Base-by-base conservation (phyloP, 1,284 basidiomycete species). In the Dichomitus squalens region DNA sequence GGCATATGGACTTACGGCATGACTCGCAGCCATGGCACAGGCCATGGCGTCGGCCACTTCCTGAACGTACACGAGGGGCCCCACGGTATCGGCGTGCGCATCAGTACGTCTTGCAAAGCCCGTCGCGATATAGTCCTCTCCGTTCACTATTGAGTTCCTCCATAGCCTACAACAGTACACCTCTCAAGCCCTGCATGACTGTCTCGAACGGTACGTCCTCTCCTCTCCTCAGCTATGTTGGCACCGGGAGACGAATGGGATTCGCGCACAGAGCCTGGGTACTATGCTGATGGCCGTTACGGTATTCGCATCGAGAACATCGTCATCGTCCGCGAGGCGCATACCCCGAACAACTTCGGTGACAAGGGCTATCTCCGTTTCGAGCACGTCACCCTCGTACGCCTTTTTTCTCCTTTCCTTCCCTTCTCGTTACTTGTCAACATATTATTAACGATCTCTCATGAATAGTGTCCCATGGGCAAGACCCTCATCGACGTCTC, bases 1-100 rank as follows among this genome's bases (percentile, higher is more conserved):
- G 12, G 3, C 27, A 29, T 34, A 5, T 36, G 5, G 20, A n/a
- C 9, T 33, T 7, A 46, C 12, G 20, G 16, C 18, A 40, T n/a
- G n/a, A 12, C n/a, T 49, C 41, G 29, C 34, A 73, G 91, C 53
- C 93, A 96, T 63, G 91, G 92, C 7, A 96, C 95, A n/a, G 93
- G 93, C 0, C 95, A 98, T 67, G 95, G 95, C 34, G 90, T 98
- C 21, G 95, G 95, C 0, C 90, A 93, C 64, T 97, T 90, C 75
- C 75, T 98, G 49, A 96, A 96, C 65, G 95, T 98, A 0, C 95
- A 98, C 69, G 95, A 96, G 81, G 93, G 93, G 3, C 95, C 95
- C 0, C 93, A 95, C 38, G 93, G 93, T 1, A 90, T 98, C 55
- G 93, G 94, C 21, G 84, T 85, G 44, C 83, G 93, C 41, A 88